These are phyloP conservation scores for Bothriochloa decipiens DNA, from an alignment of 176 grass and related monocot species.

Conservation along the genomic window DNA sequence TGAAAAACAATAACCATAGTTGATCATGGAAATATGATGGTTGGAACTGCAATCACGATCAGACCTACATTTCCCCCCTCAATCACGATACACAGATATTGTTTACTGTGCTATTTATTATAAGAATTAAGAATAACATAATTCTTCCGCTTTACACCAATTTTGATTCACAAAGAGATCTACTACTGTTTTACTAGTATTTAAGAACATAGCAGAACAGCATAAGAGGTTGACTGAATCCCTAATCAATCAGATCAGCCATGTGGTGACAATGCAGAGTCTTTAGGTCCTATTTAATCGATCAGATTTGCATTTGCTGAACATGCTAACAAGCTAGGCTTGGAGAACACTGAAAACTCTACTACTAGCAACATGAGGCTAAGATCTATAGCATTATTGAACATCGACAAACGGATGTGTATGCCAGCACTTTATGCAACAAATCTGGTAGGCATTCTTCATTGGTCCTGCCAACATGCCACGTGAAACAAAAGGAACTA, in stretches of 20 bases:
- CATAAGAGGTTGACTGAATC: neutral
- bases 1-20: neutral
- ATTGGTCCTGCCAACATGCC: neutral
- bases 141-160: neutral
- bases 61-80: too few relatives aligned
- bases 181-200: neutral
- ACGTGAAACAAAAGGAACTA: conserved; percentile 1
- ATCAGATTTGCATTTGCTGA: neutral
- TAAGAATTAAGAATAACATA: neutral
- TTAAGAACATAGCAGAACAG: neutral
- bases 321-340: neutral
- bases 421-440: neutral
- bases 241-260: neutral
- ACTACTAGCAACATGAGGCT: neutral
- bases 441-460: neutral
- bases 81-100: neutral
- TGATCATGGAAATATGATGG: neutral
- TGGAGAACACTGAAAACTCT: neutral
- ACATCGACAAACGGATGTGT: neutral
- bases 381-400: neutral
- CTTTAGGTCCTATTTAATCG: neutral
- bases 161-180: neutral
- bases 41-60: neutral
- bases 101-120: neutral
- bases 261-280: neutral